A percentile compares a stretch with the other conserved stretches of the same genome.
Evolutionary conservation across 306 rosid species (phyloP).

Genomic region (Prunus armeniaca): DNA sequence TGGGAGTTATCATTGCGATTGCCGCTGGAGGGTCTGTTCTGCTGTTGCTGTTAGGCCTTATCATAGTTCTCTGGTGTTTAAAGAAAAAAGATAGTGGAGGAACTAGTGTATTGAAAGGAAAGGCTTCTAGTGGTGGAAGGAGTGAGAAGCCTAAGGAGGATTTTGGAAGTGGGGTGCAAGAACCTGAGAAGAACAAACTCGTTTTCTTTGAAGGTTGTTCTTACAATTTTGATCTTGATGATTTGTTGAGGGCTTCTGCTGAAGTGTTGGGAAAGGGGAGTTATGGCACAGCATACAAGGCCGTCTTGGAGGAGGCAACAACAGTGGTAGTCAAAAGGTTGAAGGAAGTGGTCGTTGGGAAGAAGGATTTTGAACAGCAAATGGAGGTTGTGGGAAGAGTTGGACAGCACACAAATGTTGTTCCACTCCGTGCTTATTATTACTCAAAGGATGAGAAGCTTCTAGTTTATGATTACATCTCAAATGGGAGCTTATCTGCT

Average conservation of each 20-base stretch:
- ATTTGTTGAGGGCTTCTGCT: conserved; percentile 80
- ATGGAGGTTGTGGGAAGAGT: conserved; percentile 77
- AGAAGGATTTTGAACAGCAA: conserved; percentile 79
- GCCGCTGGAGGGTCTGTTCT: conserved; percentile 67
- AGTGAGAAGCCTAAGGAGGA: conserved; percentile 84
- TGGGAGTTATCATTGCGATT: conserved; percentile 71
- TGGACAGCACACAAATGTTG: conserved; percentile 62
- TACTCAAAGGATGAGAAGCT: conserved; percentile 91
- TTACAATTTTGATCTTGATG: conserved; percentile 83
- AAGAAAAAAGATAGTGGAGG: conserved; percentile 42
- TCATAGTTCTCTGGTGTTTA: conserved; percentile 53
- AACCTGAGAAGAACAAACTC: conserved; percentile 79
- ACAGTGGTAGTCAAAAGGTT: conserved; percentile 86
- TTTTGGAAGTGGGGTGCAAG: conserved; percentile 89
- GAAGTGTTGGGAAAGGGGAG: conserved; percentile 90
- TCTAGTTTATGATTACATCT: conserved; percentile 63
- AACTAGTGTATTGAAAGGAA: conserved; percentile 45
- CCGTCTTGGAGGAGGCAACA: conserved; percentile 72
- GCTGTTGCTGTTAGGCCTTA: conserved; percentile 52
- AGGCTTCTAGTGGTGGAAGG: conserved; percentile 62
- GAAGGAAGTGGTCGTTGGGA: conserved; percentile 82
- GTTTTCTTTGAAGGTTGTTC: conserved; percentile 89
- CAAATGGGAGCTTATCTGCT: conserved; percentile 61
- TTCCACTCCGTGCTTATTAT: conserved; percentile 83
- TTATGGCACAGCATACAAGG: conserved; percentile 86